Evolutionary conservation across 306 rosid genomes (phyloP).

Genomic region (Prunus campanulata): DNA sequence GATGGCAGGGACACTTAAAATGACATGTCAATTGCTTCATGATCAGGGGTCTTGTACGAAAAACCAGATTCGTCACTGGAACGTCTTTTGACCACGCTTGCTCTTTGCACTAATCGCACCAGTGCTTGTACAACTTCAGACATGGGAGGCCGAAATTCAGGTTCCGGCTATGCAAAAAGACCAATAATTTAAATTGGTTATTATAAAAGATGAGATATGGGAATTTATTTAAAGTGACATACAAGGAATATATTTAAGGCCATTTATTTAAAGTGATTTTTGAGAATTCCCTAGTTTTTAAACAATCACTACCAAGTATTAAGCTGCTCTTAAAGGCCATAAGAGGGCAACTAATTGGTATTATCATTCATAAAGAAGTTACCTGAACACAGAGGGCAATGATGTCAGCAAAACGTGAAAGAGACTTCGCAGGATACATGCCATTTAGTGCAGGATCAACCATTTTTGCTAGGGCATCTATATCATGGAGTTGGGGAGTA

Average conservation of each 20-base stretch:
- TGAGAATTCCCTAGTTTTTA: neutral
- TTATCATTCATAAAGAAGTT: conserved; percentile 5
- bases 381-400: conserved; percentile 98
- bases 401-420: conserved; percentile 91
- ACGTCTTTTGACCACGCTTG: conserved; percentile 80
- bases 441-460: conserved; percentile 90
- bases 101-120: conserved; percentile 83
- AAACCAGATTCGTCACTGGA: conserved; percentile 85
- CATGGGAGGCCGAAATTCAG: conserved; percentile 97
- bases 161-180: conserved; percentile 62
- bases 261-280: too few species aligned
- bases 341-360: neutral
- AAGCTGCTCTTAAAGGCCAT: neutral
- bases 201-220: neutral
- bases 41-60: conserved; percentile 74
- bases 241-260: too few species aligned
- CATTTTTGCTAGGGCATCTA: conserved; percentile 95
- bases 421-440: conserved; percentile 95
- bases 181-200: neutral
- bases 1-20: conserved; percentile 37
- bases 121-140: conserved; percentile 97
- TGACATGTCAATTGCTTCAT: conserved; percentile 65
- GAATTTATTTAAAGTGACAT: neutral
- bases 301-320: neutral
- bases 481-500: conserved; percentile 95